Evolutionary conservation across 306 rosid genomes (phyloP).

Genomic region (Pachyrhizus erosus): DNA sequence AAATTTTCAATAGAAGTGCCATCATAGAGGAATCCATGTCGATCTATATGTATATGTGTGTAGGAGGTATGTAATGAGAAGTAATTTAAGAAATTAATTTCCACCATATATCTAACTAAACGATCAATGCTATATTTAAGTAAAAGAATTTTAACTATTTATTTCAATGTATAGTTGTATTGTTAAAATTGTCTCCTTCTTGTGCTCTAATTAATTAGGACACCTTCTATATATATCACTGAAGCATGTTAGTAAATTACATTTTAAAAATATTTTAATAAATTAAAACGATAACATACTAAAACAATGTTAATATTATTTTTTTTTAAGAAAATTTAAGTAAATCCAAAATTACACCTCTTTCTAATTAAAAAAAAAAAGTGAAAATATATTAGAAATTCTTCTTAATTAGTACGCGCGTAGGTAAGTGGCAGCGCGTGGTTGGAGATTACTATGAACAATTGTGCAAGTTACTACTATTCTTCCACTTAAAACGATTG

Average conservation of each 20-base stretch:
- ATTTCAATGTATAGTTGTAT: background rate
- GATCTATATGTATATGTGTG: no score
- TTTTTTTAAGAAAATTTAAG: background rate
- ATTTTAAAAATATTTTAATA: background rate
- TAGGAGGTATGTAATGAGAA: background rate
- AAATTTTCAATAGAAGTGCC: no score
- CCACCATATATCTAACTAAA: background rate
- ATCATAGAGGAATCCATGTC: no score
- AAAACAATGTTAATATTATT: background rate
- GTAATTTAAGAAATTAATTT: background rate
- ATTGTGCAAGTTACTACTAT: slow-evolving; percentile 39
- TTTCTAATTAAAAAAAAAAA: background rate
- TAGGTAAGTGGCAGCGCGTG: background rate
- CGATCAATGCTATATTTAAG: background rate
- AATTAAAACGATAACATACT: background rate
- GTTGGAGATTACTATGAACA: slow-evolving; percentile 9
- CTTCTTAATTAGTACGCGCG: no score
- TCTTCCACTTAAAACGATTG: slow-evolving; percentile 46
- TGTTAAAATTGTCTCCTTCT: background rate
- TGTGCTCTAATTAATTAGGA: background rate
- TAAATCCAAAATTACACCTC: background rate
- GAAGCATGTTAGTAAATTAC: background rate
- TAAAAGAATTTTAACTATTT: background rate
- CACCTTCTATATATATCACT: background rate
- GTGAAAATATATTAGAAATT: background rate